Base-by-base conservation (phyloP, 1,284 basidiomycete species). In the Austropuccinia psidii region DNA sequence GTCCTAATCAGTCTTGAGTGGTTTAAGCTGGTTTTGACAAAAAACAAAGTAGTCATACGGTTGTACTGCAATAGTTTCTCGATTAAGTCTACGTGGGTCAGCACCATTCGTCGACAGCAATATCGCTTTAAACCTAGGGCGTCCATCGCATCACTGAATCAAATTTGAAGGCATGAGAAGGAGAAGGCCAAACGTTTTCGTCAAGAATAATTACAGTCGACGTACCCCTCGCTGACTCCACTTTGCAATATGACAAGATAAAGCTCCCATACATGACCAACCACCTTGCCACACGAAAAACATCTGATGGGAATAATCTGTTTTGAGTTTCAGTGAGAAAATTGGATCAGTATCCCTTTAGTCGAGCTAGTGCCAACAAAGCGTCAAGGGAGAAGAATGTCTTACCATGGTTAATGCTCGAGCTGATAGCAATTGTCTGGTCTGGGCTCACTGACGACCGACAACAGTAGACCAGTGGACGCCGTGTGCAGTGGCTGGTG, bases 1-100 rank as follows among this genome's bases (percentile, higher is more conserved):
- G n/a, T n/a, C n/a, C 47, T 21, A 7, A 50, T 8, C 8, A 11
- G n/a, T n/a, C 8, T 21, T 15, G 1, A 7, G 1, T 7, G 5
- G n/a, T 7, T n/a, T 7, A 21, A 50, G 47, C n/a, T 11, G 1
- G 27, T 4, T 17, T n/a, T 15, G 37, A 2, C 0, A 0, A 74
- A 65, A 37, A 39, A 21, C 27, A 47, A 31, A n/a, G 27, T 31
- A 41, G 17, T 87, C 92, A 79, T 77, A 96, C 93, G 93, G 83
- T 95, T 96, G 82, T 96, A 97, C 79, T 95, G 91, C 31, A 97
- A 84, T 21, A 96, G 85, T 82, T 96, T 97, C 82, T 97, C 93
- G 77, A 97, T 96, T 75, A 97, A 85, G 82, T 97, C 94, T 75
- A 97, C 93, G 81, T 98, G 95, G 0, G 95, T 98, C 72, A 98